Base-by-base conservation (phyloP, 1,284 basidiomycete genomes). In the Puccinia hordei region DNA sequence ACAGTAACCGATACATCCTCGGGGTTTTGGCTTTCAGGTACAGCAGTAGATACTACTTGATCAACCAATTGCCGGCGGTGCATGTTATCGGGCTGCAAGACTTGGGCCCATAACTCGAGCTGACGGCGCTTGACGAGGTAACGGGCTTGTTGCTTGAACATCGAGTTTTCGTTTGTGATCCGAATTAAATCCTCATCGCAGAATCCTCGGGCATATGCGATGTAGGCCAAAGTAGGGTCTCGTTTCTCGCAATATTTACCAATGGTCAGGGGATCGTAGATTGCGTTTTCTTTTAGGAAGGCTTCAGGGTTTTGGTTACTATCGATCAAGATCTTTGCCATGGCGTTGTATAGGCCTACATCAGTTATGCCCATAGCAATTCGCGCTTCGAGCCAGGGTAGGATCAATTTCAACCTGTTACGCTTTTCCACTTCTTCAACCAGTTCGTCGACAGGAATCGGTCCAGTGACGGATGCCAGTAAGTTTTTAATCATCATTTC, bases 231-330 rank as follows among this genome's bases (percentile, higher is more conserved):
- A 88, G 98, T 98, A 9, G 97, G 97, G 86, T 99, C 97, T 75
- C 97, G 92, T 83, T 94, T 94, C 88, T 99, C 97, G 87, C 97
- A 99, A 90, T 98, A 99, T 87, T 98, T 98, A 82, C 97, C 97
- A 83, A 99, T 94, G 38, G 96, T 91, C 59, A 95, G 89, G 10
- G 97, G 94, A 85, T 99, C 96, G 87, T 99, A 99, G 84, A 93
- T 92, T 86, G 97, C 98, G 88, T 99, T 99, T 86, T 99, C 97
- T 88, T 98, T 98, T 84, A 99, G 88, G 91, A 99, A 99, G 41
- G 91, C 87, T 87, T 99, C 95, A 10, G 96, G 96, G 86, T 98
- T 98, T 89, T 92, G 97, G 88, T 99, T 99, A 85, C 93, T 95
- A 87, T 99, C 96, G 84, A 99, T 98, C 85, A 93, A 92, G 85